Conservation (phyloP, 2,329 filamentous ascomycete genomes). For the Xylaria arbuscula region DNA sequence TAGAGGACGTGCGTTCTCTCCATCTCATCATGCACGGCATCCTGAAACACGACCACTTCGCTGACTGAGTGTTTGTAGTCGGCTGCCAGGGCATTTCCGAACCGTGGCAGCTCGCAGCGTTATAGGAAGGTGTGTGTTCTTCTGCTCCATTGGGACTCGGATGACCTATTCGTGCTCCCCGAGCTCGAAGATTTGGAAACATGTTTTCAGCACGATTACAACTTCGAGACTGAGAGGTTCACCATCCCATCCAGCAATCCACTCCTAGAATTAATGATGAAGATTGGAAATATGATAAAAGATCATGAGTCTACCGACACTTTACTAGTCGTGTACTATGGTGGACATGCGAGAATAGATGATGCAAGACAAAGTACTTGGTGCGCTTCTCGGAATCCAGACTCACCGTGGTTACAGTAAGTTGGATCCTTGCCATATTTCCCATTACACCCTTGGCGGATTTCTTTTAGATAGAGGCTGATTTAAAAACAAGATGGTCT, state of each 20-base stretch:
- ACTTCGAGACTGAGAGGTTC: constrained; percentile 67
- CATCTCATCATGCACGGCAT: not conserved
- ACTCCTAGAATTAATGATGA: constrained; percentile 68
- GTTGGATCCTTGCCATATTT: constrained; percentile 40
- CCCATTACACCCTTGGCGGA: constrained; percentile 30
- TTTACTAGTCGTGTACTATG: constrained; percentile 69
- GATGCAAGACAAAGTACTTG: constrained; percentile 69
- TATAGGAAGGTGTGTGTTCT: constrained; percentile 67
- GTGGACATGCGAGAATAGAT: constrained; percentile 69
- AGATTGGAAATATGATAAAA: constrained; percentile 67
- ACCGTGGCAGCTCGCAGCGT: constrained; percentile 63
- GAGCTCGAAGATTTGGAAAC: constrained; percentile 68
- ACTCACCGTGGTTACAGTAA: constrained; percentile 67
- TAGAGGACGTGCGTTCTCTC: constrained; percentile 62
- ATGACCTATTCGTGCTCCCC: constrained; percentile 68
- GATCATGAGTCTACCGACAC: constrained; percentile 66
- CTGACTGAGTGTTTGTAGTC: constrained; percentile 54
- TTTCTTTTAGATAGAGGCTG: constrained; percentile 17
- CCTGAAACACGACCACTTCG: constrained; percentile 26
- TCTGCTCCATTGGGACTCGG: constrained; percentile 67
- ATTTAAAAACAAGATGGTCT: constrained; percentile 59
- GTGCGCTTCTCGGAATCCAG: constrained; percentile 66
- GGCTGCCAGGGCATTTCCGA: constrained; percentile 66
- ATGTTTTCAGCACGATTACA: constrained; percentile 65
- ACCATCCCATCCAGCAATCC: constrained; percentile 68